Evolutionary conservation across 208 protist genomes (phyloP).

Genomic region (Trypanosoma avium): DNA sequence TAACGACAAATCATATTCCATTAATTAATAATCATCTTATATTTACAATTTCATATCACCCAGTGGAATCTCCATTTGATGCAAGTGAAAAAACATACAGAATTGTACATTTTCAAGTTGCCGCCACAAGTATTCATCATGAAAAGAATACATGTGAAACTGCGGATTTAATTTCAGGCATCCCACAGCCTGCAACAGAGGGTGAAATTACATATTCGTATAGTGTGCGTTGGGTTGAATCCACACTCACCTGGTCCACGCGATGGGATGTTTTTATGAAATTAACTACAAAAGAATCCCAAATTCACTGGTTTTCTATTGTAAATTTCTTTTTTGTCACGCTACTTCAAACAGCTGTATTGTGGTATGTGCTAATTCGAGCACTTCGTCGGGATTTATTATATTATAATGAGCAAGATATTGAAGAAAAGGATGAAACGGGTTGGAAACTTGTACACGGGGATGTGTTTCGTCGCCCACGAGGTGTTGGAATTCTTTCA

Average conservation of each 20-base stretch:
- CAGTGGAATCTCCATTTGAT: slow-evolving; percentile 1
- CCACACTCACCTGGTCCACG: slow-evolving; percentile 86
- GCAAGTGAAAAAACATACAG: slow-evolving; percentile 23
- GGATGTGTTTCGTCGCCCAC: slow-evolving; percentile 94
- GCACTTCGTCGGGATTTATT: slow-evolving; percentile 91
- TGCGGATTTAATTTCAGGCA: not conserved
- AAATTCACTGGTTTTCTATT: slow-evolving; percentile 95
- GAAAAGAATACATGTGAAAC: not conserved
- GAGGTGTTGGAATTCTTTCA: slow-evolving; percentile 70
- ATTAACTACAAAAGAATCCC: slow-evolving; percentile 37
- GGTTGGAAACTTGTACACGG: slow-evolving; percentile 94
- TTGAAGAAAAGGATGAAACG: slow-evolving; percentile 81
- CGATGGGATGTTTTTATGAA: slow-evolving; percentile 95
- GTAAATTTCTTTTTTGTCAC: slow-evolving; percentile 96
- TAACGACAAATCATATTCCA: not conserved
- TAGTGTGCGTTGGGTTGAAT: slow-evolving; percentile 55
- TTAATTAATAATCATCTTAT: slow-evolving; percentile 42
- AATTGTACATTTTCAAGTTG: slow-evolving; percentile 41
- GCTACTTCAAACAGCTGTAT: slow-evolving; percentile 90
- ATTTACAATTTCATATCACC: slow-evolving; percentile 39
- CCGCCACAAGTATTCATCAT: slow-evolving; percentile 30
- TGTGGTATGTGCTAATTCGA: slow-evolving; percentile 95
- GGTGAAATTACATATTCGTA: slow-evolving; percentile 49
- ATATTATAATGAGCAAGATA: slow-evolving; percentile 81
- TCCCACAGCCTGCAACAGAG: not conserved